Percentiles rank a stretch among this genome's conserved stretches.
phyloP scores from a whole-genome alignment of 2,329 filamentous ascomycete genomes.

The Cryoendolithus antarcticus region DNA sequence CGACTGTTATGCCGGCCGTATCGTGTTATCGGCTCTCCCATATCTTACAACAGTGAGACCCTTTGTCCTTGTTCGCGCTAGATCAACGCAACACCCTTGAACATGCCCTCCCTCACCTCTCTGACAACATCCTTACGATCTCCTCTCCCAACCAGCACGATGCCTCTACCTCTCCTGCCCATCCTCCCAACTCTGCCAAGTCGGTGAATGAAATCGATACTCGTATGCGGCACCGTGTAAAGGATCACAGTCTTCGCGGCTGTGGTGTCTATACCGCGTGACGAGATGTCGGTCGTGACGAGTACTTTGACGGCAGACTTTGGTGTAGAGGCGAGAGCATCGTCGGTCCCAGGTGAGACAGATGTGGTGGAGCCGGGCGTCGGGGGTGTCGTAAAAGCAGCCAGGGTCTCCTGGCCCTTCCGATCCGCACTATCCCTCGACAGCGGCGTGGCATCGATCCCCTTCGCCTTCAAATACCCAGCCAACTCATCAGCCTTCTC shows the following conservation, averaged over 20 bases:
- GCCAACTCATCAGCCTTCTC: conserved; percentile 76
- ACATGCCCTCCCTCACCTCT: conserved; percentile 71
- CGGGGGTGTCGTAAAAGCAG: conserved; percentile 49
- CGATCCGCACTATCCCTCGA: conserved; percentile 72
- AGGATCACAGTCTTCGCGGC: conserved; percentile 83
- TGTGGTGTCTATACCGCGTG: conserved; percentile 85
- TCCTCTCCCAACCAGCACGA: conserved; percentile 80
- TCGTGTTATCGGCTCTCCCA: too few species aligned
- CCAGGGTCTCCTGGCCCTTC: conserved; percentile 64
- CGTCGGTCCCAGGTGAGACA: too few species aligned
- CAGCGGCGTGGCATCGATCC: conserved; percentile 75
- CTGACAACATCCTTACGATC: conserved; percentile 83
- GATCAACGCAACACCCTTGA: conserved; percentile 37
- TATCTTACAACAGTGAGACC: too few species aligned
- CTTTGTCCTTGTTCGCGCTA: conserved; percentile 13
- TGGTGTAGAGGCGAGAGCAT: too few species aligned
- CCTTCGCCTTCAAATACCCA: conserved; percentile 66
- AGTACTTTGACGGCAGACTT: conserved; percentile 58
- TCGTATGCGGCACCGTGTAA: conserved; percentile 95
- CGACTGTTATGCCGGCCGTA: too few species aligned
- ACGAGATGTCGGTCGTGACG: conserved; percentile 86
- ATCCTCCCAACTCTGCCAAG: conserved; percentile 85
- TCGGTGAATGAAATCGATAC: conserved; percentile 95
- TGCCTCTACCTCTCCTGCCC: conserved; percentile 76
- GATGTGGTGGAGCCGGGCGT: neutral